phyloP scores from a whole-genome alignment of 768 basidiomycete species.

The Erythrobasidium yunnanense region DNA sequence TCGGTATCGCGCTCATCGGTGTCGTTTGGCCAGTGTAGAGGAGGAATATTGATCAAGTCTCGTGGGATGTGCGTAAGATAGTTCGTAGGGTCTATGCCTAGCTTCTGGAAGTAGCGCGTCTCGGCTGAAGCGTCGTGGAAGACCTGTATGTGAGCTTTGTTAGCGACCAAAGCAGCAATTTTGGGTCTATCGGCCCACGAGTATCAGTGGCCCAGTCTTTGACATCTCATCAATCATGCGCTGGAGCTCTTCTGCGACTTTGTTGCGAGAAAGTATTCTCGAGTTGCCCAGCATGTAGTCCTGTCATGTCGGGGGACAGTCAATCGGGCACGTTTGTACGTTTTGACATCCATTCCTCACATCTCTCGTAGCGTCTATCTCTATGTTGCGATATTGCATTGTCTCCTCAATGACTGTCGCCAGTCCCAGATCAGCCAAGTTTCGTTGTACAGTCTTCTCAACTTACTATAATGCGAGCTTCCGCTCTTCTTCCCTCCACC shows the following conservation, averaged over 20 bases:
- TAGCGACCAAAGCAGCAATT: not conserved
- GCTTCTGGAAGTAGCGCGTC: conserved; percentile 13
- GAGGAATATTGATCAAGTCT: not conserved
- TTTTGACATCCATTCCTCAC: not conserved
- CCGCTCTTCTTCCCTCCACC: not conserved
- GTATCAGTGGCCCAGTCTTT: conserved; percentile 10
- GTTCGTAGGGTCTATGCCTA: not conserved
- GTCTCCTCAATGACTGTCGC: conserved; percentile 22
- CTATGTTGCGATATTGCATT: conserved; percentile 13
- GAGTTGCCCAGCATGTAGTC: conserved; percentile 12
- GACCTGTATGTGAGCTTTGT: conserved; percentile 48
- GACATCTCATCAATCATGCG: not conserved
- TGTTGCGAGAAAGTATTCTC: not conserved
- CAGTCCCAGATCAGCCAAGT: not conserved
- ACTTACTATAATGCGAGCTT: conserved; percentile 20
- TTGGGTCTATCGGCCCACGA: conserved; percentile 52
- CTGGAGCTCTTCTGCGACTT: conserved; percentile 19
- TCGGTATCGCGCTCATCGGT: not conserved
- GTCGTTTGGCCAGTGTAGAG: not conserved
- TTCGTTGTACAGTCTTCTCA: not conserved
- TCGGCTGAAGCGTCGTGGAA: conserved; percentile 12
- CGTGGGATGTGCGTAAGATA: conserved; percentile 35
- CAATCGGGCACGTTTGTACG: not conserved
- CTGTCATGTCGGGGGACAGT: too few species aligned
- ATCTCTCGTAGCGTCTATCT: conserved; percentile 13